These are phyloP conservation scores for Cordyceps pruinosa DNA, from an alignment of 2,329 filamentous ascomycete genomes.

Conservation along the genomic window DNA sequence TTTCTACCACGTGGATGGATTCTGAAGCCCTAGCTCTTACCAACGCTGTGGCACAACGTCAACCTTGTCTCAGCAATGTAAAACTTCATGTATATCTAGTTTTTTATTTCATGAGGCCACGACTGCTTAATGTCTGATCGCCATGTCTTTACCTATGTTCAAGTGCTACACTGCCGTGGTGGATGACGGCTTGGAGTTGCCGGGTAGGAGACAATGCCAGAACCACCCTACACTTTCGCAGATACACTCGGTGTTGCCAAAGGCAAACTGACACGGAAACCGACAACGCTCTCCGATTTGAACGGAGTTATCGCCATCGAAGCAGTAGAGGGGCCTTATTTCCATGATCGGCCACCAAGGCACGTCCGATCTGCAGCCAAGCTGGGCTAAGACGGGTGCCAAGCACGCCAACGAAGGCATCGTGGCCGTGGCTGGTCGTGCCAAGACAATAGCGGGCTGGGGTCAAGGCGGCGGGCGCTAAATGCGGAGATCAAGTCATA, in stretches of 20 bases:
- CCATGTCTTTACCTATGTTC: no score
- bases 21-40: background rate
- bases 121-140: no score
- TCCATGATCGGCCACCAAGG: background rate
- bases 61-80: no score
- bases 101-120: no score
- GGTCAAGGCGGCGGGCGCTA: background rate
- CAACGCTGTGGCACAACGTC: no score
- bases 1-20: background rate
- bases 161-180: no score
- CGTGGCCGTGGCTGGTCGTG: background rate
- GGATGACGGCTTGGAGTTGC: no score
- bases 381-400: background rate
- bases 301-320: background rate
- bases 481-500: background rate
- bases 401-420: background rate
- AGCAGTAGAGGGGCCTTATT: background rate
- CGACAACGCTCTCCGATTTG: background rate
- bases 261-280: no score
- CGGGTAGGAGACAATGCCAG: no score
- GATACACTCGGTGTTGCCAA: no score
- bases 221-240: no score
- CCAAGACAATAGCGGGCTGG: background rate
- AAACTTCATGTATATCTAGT: no score
- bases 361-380: background rate